Conservation (phyloP, 768 basidiomycete species). For the Hemileccinum rubropunctum region DNA sequence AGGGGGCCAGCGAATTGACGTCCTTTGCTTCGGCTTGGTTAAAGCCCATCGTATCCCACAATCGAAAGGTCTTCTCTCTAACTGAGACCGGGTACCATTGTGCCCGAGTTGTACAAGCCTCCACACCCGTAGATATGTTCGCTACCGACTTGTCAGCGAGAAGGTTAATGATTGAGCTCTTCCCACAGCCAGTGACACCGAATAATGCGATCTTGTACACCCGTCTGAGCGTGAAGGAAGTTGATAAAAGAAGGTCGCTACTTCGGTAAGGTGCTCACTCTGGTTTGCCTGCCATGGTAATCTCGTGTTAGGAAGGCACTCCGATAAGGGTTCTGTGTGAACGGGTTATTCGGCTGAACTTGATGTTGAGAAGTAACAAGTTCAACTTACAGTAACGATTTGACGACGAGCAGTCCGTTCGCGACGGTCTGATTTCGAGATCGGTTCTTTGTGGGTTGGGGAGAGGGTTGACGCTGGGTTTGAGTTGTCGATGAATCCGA, state of each 20-base stretch:
- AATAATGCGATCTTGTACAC: constrained; percentile 26
- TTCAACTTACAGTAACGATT: background rate
- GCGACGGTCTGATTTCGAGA: background rate
- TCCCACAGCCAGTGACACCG: constrained; percentile 29
- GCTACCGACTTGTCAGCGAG: constrained; percentile 28
- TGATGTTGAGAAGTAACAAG: too few relatives aligned
- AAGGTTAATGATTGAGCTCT: constrained; percentile 31
- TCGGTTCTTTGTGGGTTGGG: background rate
- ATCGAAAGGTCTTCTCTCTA: constrained; percentile 18
- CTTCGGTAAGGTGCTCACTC: constrained; percentile 15
- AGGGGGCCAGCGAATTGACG: constrained; percentile 19
- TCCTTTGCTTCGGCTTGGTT: constrained; percentile 21
- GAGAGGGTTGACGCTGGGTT: background rate
- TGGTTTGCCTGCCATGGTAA: constrained; percentile 5
- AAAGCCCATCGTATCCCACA: constrained; percentile 37
- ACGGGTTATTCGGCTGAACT: background rate
- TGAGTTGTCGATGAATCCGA: constrained; percentile 3
- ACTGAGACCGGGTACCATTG: constrained; percentile 21
- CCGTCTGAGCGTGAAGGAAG: constrained; percentile 10
- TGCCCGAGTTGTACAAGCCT: constrained; percentile 34
- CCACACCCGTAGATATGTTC: constrained; percentile 25
- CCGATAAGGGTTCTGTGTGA: background rate
- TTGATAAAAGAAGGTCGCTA: background rate
- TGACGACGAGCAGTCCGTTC: background rate
- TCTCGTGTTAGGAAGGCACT: background rate